Base-by-base conservation (phyloP, 2,329 filamentous ascomycete species). In the Fusarium sp. region DNA sequence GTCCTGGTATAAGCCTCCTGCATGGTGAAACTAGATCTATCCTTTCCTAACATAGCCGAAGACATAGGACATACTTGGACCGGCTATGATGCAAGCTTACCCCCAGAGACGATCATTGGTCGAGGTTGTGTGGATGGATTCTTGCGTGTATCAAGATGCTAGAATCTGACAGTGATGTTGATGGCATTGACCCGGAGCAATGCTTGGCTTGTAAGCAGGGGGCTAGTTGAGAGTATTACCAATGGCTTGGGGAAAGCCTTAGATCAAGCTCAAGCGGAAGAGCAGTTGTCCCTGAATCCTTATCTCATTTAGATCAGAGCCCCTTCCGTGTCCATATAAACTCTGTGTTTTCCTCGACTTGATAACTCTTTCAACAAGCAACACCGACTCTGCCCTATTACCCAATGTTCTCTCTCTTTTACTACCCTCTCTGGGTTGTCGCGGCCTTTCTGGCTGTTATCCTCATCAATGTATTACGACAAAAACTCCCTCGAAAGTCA, bases 401-500 rank as follows among this genome's bases (percentile, higher is more conserved):
- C 6, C 9, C 11, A n/a, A 71, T 67, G 63, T 17, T 53, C 15
- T n/a, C 34, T 26, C 39, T 63, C 22, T 34, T 69, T 5, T 59
- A 18, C 34, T 51, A 62, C 33, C 49, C 60, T 8, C 5, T 67
- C 1, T 74, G 66, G 52, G 38, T 28, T 6, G 2, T 55, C 13
- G 39, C 14, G 11, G 40, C 44, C 10, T 58, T 71, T 9, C 8
- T 66, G 7, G 17, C 36, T 14, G 20, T 68, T 1, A 34, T 73
- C 1, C 3, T 62, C 17, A 6, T 60, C 43, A 73, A 73, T 6
- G 36, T 66, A 1, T 18, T 70, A 10, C 50, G 58, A n/a, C 71
- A 73, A n/a, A 55, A 55, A 13, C 58, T 73, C 20, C 54, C 62
- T 20, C 62, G 45, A 28, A 73, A 58, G 13, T 20, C 56, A 2